Evolutionary conservation across 2,329 filamentous ascomycete genomes (phyloP).

Genomic region (Sclerotinia minor): DNA sequence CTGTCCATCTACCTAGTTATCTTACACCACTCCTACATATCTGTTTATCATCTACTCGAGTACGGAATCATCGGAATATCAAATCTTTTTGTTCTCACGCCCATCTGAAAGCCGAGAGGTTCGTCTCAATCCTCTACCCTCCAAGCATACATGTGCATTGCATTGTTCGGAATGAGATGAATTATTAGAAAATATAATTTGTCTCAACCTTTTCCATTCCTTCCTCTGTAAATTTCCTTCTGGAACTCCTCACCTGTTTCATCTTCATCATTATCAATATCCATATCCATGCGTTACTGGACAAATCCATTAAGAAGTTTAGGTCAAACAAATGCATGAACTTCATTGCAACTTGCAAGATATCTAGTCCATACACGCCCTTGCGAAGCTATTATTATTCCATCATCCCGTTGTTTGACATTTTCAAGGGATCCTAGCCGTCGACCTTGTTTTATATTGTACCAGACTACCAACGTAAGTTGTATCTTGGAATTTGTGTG

Average conservation of each 20-base stretch:
- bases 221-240: not conserved
- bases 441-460: conserved; percentile 22
- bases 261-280: conserved; percentile 16
- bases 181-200: not conserved
- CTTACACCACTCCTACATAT: not conserved
- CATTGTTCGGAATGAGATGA: not conserved
- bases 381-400: conserved; percentile 4
- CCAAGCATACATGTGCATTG: not conserved
- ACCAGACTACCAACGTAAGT: not conserved
- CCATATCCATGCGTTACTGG: not conserved
- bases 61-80: not conserved
- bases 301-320: conserved; percentile 12
- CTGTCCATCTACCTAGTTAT: not conserved
- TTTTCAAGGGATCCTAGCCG: conserved; percentile 24
- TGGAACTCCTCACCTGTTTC: conserved; percentile 2
- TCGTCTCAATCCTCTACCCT: not conserved
- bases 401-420: conserved; percentile 24
- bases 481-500: not conserved
- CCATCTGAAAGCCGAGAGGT: not conserved
- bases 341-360: conserved; percentile 2
- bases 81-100: not conserved
- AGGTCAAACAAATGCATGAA: conserved; percentile 19
- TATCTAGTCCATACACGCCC: conserved; percentile 15
- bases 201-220: too few relatives aligned
- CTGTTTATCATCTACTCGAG: not conserved